Conservation (phyloP, 2,329 filamentous ascomycete genomes). For the Ophiostoma fasciatum region DNA sequence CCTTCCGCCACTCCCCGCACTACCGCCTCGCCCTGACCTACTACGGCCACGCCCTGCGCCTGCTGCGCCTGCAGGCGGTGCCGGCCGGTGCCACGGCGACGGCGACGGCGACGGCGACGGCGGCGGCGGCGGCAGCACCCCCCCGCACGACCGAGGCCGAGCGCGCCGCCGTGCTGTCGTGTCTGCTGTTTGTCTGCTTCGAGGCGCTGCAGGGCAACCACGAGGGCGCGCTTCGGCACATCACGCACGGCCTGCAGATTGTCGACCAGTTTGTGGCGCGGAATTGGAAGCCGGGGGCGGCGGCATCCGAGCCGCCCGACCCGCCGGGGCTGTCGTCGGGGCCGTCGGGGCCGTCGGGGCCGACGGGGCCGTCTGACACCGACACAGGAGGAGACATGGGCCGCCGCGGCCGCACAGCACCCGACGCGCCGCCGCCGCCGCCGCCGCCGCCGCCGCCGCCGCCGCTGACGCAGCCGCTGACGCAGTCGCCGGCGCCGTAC, state of each 20-base stretch:
- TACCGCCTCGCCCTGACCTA: slow-evolving; percentile 21
- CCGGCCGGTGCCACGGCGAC: not conserved
- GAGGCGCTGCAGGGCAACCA: slow-evolving; percentile 23
- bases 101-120: slow-evolving; percentile 11
- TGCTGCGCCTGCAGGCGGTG: slow-evolving; percentile 5
- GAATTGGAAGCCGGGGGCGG: slow-evolving; percentile 1
- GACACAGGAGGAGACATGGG: no score
- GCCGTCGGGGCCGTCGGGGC: no score
- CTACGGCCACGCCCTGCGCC: slow-evolving; percentile 20
- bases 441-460: not conserved
- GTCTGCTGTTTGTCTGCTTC: slow-evolving; percentile 24
- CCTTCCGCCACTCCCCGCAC: no score
- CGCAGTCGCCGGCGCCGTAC: slow-evolving; percentile 10
- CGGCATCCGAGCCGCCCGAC: no score
- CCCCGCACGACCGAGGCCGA: slow-evolving; percentile 8
- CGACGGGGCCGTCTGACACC: no score
- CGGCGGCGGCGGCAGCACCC: no score
- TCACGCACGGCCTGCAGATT: slow-evolving; percentile 22
- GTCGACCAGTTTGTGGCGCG: slow-evolving; percentile 18
- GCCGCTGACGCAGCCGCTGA: slow-evolving; percentile 2
- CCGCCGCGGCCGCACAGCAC: not conserved
- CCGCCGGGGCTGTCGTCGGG: not conserved
- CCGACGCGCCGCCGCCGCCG: slow-evolving; percentile 1
- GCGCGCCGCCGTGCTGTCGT: slow-evolving; percentile 20
- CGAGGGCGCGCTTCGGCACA: slow-evolving; percentile 20